Percentiles rank a stretch among this genome's conserved stretches.
phyloP scores from a whole-genome alignment of 345 rosid species.

The Turnera subulata region DNA sequence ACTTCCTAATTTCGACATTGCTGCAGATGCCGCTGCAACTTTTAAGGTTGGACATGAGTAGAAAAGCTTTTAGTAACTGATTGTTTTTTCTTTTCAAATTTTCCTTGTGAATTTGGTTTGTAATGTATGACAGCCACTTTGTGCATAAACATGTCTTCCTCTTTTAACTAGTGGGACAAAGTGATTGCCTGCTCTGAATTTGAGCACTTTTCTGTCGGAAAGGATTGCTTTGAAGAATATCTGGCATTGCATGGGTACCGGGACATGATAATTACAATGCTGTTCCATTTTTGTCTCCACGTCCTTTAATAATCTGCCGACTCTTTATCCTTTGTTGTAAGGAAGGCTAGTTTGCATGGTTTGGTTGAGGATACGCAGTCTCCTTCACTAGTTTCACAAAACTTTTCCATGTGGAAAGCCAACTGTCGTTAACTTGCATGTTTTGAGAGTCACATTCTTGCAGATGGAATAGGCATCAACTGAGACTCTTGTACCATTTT shows the following conservation, averaged over 20 bases:
- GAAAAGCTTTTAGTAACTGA: neutral
- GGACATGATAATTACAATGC: too few species aligned
- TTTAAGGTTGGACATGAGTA: conserved; percentile 61
- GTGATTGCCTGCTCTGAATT: conserved; percentile 4
- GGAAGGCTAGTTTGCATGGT: neutral
- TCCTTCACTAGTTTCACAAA: neutral
- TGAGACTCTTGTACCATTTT: conserved; percentile 19
- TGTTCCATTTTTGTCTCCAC: neutral
- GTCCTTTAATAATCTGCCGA: too few species aligned
- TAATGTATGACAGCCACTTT: neutral
- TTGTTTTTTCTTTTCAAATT: conserved; percentile 9
- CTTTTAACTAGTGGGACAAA: neutral
- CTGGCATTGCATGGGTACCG: neutral
- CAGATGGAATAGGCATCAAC: conserved; percentile 2
- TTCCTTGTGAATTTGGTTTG: neutral
- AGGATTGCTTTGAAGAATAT: neutral
- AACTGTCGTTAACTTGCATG: neutral
- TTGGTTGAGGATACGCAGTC: too few species aligned
- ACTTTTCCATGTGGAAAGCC: too few species aligned
- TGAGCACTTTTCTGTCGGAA: neutral
- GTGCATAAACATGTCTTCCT: neutral
- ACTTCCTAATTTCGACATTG: conserved; percentile 92
- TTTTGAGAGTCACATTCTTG: neutral
- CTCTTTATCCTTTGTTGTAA: too few species aligned
- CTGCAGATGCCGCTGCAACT: conserved; percentile 99